A percentile compares a stretch with the other conserved stretches of the same genome.
phyloP scores from a whole-genome alignment of 208 protist species.

The Leishmania braziliensis region DNA sequence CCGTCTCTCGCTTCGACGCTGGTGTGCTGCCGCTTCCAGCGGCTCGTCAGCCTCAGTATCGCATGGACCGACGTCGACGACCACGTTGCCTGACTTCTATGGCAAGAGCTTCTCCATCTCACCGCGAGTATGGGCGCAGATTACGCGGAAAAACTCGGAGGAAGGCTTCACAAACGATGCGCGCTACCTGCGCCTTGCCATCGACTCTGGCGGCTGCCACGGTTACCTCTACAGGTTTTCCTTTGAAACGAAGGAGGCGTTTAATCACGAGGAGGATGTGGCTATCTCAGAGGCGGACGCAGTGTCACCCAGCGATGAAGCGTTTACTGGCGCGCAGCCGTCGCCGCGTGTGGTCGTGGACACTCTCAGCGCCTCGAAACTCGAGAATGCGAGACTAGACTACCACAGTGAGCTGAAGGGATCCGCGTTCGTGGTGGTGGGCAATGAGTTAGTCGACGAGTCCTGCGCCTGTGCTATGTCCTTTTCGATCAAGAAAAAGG shows the following conservation, averaged over 20 bases:
- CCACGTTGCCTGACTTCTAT: constrained; percentile 56
- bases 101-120: constrained; percentile 77
- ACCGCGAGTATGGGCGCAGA: constrained; percentile 68
- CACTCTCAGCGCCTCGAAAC: constrained; percentile 66
- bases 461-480: constrained; percentile 90
- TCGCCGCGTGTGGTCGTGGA: constrained; percentile 74
- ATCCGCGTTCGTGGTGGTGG: constrained; percentile 86
- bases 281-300: constrained; percentile 64
- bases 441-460: constrained; percentile 89
- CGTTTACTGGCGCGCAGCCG: constrained; percentile 33
- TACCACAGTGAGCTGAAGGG: constrained; percentile 92
- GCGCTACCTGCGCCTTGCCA: constrained; percentile 77
- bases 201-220: constrained; percentile 90
- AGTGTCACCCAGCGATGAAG: constrained; percentile 20
- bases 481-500: constrained; percentile 79
- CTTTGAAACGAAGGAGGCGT: constrained; percentile 51
- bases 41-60: constrained; percentile 4
- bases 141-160: constrained; percentile 71
- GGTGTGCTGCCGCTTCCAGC: constrained; percentile 13
- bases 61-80: not conserved
- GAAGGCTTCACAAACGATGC: constrained; percentile 78
- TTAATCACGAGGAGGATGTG: constrained; percentile 73
- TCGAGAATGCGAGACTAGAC: constrained; percentile 76
- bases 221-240: constrained; percentile 90
- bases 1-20: constrained; percentile 22